These are phyloP conservation scores for Mucor velutinosus DNA, from an alignment of 371 early-diverging fungal genomes.

Conservation along the genomic window DNA sequence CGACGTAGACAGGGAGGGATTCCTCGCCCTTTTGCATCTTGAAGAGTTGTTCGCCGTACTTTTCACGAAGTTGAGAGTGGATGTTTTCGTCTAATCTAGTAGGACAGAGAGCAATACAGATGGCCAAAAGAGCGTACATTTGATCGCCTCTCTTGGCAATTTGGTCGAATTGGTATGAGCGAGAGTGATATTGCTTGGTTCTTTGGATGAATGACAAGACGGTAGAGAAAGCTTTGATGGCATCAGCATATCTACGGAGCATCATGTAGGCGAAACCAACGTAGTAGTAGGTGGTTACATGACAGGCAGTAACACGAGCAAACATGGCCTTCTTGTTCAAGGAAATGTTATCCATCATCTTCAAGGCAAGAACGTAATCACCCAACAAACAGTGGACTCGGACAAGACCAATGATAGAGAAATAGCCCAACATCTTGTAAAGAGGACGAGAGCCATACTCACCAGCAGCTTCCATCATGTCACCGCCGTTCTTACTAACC, in stretches of 20 bases:
- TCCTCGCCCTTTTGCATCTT: constrained; percentile 90
- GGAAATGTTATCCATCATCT: constrained; percentile 94
- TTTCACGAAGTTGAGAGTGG: constrained; percentile 86
- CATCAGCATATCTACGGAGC: constrained; percentile 96
- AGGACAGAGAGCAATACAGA: constrained; percentile 91
- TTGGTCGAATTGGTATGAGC: constrained; percentile 91
- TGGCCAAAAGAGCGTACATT: constrained; percentile 92
- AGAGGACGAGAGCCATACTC: constrained; percentile 78
- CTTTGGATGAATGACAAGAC: constrained; percentile 89
- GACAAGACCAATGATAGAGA: constrained; percentile 89
- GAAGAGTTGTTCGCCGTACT: constrained; percentile 88
- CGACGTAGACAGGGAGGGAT: constrained; percentile 77
- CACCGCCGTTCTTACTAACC: constrained; percentile 86
- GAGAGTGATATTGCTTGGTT: constrained; percentile 92
- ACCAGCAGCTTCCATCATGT: constrained; percentile 82
- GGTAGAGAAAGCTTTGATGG: constrained; percentile 90
- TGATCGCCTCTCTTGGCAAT: constrained; percentile 91
- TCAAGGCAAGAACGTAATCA: constrained; percentile 91
- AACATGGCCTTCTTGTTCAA: constrained; percentile 91
- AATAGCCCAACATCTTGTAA: constrained; percentile 97
- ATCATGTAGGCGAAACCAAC: constrained; percentile 97
- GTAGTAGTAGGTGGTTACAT: constrained; percentile 95
- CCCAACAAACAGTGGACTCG: constrained; percentile 95
- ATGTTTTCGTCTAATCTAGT: constrained; percentile 92
- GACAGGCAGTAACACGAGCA: constrained; percentile 93